These are phyloP conservation scores for Talaromyces piceae DNA, from an alignment of 2,329 filamentous ascomycete species.

Conservation along the genomic window DNA sequence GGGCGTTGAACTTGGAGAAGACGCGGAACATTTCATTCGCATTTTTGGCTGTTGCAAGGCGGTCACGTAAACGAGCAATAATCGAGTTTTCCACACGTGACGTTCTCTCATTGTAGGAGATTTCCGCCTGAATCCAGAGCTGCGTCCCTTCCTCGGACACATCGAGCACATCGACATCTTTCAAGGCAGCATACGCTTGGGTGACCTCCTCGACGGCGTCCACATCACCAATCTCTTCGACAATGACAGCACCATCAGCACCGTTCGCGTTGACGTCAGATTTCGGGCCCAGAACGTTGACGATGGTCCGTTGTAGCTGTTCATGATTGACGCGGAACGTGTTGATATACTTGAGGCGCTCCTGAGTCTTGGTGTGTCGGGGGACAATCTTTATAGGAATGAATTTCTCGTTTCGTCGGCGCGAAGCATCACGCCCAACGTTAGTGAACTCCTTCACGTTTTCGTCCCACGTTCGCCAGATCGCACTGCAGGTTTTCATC, in stretches of 20 bases:
- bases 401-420: conserved; percentile 92
- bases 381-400: conserved; percentile 95
- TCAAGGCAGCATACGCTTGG: conserved; percentile 87
- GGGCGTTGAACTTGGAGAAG: conserved; percentile 98
- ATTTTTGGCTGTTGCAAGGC: conserved; percentile 89
- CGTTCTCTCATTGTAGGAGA: conserved; percentile 94
- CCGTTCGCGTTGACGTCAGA: conserved; percentile 41
- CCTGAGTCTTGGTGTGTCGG: conserved; percentile 80
- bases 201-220: conserved; percentile 95
- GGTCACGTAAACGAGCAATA: conserved; percentile 85
- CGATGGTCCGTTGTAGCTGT: conserved; percentile 90
- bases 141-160: conserved; percentile 84
- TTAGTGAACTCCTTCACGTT: conserved; percentile 97
- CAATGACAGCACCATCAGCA: conserved; percentile 59
- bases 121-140: conserved; percentile 87
- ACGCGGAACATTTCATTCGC: conserved; percentile 99
- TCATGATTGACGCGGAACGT: conserved; percentile 97
- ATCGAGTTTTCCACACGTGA: conserved; percentile 98
- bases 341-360: conserved; percentile 83
- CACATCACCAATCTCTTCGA: conserved; percentile 93
- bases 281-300: conserved; percentile 86
- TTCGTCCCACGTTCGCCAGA: conserved; percentile 92
- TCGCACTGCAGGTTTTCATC: conserved; percentile 74
- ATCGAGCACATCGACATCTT: conserved; percentile 91
- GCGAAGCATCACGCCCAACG: conserved; percentile 87